Conservation (phyloP, 345 rosid species). For the Hirschfeldia incana region DNA sequence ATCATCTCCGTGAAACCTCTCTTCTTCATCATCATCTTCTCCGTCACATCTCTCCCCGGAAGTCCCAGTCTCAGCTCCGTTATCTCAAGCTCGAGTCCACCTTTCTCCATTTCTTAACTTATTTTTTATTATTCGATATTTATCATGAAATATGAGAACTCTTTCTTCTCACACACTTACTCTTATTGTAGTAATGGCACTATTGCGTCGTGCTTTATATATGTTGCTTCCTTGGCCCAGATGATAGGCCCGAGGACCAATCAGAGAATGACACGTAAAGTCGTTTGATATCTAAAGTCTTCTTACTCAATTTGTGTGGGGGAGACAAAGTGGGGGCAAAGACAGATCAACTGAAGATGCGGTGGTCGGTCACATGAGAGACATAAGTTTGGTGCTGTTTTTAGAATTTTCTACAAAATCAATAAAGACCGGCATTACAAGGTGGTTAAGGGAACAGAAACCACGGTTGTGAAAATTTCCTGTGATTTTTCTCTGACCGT, state of each 20-base stretch:
- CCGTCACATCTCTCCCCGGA: conserved; percentile 41
- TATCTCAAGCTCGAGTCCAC: conserved; percentile 66
- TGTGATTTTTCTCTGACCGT: conserved; percentile 27
- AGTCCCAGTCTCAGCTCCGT: conserved; percentile 90
- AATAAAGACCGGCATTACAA: conserved; percentile 40
- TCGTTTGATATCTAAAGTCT: conserved; percentile 31
- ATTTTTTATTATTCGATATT: background rate
- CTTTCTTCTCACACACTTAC: conserved; percentile 48
- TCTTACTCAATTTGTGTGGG: conserved; percentile 25
- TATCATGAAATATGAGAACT: conserved; percentile 1
- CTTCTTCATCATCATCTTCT: conserved; percentile 54
- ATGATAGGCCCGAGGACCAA: conserved; percentile 12
- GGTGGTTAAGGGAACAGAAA: conserved; percentile 44
- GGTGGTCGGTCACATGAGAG: conserved; percentile 47
- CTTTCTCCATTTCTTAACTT: conserved; percentile 29
- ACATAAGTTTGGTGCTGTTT: conserved; percentile 38
- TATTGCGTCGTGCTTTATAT: conserved; percentile 40
- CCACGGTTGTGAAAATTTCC: conserved; percentile 31
- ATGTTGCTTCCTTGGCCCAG: conserved; percentile 30
- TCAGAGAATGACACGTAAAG: conserved; percentile 19
- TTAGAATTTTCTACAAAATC: background rate
- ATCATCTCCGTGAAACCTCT: conserved; percentile 69
- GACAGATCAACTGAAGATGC: conserved; percentile 44
- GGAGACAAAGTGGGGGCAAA: conserved; percentile 40
- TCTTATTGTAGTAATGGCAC: conserved; percentile 29